These are phyloP conservation scores for Penicillium hesseltinei DNA, from an alignment of 2,329 filamentous ascomycete species.

Conservation along the genomic window DNA sequence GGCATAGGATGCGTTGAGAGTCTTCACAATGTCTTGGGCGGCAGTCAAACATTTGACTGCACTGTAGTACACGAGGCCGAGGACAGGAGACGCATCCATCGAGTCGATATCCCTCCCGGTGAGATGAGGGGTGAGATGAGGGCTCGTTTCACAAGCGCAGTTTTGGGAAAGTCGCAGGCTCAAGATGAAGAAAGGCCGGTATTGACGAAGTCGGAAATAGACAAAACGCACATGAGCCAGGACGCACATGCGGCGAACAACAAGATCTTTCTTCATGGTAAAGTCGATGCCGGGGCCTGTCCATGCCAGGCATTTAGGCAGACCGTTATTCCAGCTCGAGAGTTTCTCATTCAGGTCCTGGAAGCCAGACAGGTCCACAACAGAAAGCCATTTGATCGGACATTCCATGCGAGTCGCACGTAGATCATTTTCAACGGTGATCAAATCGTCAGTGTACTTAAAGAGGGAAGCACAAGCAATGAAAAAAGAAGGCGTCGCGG, in stretches of 20 bases:
- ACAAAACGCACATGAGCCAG: background rate
- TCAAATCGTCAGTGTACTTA: background rate
- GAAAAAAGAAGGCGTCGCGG: background rate
- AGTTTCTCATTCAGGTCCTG: background rate
- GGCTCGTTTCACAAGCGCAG: background rate
- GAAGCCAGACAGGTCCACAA: background rate
- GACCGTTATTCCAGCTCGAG: background rate
- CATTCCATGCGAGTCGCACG: background rate
- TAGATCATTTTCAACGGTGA: background rate
- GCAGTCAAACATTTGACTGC: background rate
- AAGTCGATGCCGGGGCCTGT: background rate
- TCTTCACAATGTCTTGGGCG: background rate
- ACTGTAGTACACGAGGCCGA: background rate
- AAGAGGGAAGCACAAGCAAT: background rate
- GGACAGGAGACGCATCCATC: background rate
- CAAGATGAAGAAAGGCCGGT: background rate
- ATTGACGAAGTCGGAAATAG: background rate
- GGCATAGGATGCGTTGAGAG: background rate
- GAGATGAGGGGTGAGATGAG: background rate
- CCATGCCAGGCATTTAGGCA: background rate
- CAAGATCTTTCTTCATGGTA: background rate
- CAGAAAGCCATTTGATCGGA: background rate
- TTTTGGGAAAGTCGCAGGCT: background rate
- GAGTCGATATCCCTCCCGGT: background rate
- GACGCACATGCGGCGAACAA: background rate